Evolutionary conservation across 441 rosid genomes (phyloP).

Genomic region (Erysimum pusillum): DNA sequence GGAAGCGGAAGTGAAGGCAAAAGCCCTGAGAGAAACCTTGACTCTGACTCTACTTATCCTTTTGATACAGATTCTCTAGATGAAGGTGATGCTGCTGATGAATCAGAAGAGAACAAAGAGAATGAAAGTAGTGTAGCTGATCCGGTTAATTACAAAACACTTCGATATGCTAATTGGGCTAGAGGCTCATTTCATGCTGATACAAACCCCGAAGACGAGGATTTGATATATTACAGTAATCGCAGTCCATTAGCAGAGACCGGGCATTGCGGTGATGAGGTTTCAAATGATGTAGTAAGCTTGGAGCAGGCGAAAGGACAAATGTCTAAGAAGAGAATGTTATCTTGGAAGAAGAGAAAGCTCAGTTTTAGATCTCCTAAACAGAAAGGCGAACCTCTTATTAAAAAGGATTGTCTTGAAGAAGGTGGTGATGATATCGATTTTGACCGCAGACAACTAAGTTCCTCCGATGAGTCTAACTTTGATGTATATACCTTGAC

Average conservation of each 20-base stretch:
- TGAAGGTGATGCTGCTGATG: slow-evolving; percentile 70
- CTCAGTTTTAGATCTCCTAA: slow-evolving; percentile 86
- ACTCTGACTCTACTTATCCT: slow-evolving; percentile 76
- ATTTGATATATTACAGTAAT: slow-evolving; percentile 79
- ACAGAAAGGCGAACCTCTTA: slow-evolving; percentile 86
- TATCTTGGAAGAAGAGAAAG: slow-evolving; percentile 91
- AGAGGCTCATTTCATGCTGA: slow-evolving; percentile 72
- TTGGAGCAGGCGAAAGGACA: slow-evolving; percentile 58
- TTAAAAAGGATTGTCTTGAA: slow-evolving; percentile 85
- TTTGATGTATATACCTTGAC: slow-evolving; percentile 59
- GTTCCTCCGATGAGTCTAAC: slow-evolving; percentile 79
- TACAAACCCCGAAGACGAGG: slow-evolving; percentile 65
- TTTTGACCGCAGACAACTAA: slow-evolving; percentile 86
- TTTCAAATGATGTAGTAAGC: slow-evolving; percentile 47
- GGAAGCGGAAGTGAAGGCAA: slow-evolving; percentile 68
- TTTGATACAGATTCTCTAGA: slow-evolving; percentile 82
- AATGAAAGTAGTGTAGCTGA: slow-evolving; percentile 53
- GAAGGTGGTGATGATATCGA: slow-evolving; percentile 98
- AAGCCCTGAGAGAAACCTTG: slow-evolving; percentile 72
- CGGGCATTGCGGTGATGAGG: slow-evolving; percentile 53
- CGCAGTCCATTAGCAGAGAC: slow-evolving; percentile 61
- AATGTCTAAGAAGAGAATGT: slow-evolving; percentile 67
- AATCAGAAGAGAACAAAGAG: slow-evolving; percentile 74
- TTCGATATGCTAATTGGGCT: slow-evolving; percentile 77
- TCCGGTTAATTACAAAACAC: slow-evolving; percentile 81